Conservation (phyloP, 768 basidiomycete genomes). For the Candolleomyces eurysporus region DNA sequence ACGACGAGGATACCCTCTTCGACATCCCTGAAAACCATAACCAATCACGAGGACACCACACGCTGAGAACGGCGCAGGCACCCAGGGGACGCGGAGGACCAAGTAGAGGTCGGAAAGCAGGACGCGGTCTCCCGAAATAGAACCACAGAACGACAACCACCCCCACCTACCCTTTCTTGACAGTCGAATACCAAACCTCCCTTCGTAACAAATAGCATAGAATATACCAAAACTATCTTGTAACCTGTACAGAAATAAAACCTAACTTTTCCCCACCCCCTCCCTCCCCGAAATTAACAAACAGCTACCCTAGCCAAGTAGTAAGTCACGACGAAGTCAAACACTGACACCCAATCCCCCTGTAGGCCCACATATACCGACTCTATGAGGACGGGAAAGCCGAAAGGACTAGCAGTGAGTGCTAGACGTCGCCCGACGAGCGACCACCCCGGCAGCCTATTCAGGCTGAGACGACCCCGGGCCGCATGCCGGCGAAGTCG, state of each 20-base stretch:
- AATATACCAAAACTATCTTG: no score
- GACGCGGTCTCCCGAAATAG: neutral
- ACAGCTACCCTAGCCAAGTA: neutral
- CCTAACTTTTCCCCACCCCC: no score
- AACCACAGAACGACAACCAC: no score
- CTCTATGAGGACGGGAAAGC: neutral
- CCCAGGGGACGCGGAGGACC: neutral
- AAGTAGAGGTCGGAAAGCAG: neutral
- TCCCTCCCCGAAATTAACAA: no score
- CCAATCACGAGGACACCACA: neutral
- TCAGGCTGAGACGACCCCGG: neutral
- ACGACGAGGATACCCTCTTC: neutral
- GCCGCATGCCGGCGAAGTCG: constrained; percentile 5
- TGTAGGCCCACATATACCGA: neutral
- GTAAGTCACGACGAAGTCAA: no score
- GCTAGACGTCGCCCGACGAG: neutral
- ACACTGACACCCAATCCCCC: neutral
- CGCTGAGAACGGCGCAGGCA: neutral
- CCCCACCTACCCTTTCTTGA: no score
- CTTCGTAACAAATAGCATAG: no score
- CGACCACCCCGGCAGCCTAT: neutral
- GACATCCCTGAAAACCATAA: neutral
- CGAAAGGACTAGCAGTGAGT: neutral
- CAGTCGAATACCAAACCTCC: no score
- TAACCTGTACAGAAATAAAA: no score